A percentile compares a stretch with the other conserved stretches of the same genome.
Evolutionary conservation across 2,329 filamentous ascomycete genomes (phyloP).

Genomic region (Trichoderma lentiforme): DNA sequence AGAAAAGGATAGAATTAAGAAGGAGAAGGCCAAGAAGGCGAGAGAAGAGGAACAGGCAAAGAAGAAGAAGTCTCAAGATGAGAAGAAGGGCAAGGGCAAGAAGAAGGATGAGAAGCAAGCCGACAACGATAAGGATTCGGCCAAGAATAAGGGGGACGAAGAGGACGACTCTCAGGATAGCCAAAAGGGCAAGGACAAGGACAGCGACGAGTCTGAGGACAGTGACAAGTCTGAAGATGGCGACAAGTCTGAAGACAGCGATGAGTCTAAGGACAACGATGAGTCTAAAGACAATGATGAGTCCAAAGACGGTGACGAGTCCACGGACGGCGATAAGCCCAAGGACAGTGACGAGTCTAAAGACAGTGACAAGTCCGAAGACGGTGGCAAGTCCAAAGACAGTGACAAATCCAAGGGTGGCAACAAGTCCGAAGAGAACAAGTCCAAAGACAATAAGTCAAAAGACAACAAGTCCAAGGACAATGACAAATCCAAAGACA

Average conservation of each 20-base stretch:
- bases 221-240: neutral
- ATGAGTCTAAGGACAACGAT: neutral
- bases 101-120: conserved; percentile 21
- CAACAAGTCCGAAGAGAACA: neutral
- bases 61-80: conserved; percentile 27
- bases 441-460: neutral
- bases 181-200: neutral
- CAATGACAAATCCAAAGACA: neutral
- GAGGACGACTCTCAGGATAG: neutral
- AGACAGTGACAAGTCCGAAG: neutral
- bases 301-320: neutral
- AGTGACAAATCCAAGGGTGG: conserved; percentile 8
- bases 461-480: neutral
- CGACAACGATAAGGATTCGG: conserved; percentile 14
- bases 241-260: neutral
- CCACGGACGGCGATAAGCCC: neutral
- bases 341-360: neutral
- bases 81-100: conserved; percentile 27
- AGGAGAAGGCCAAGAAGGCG: conserved; percentile 33
- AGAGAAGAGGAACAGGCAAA: conserved; percentile 29
- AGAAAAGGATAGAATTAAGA: conserved; percentile 37
- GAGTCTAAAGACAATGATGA: neutral
- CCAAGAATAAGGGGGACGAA: conserved; percentile 16
- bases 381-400: conserved; percentile 13
- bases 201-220: neutral